These are phyloP conservation scores for Rubus parviflorus DNA, from an alignment of 306 rosid species.

Conservation along the genomic window DNA sequence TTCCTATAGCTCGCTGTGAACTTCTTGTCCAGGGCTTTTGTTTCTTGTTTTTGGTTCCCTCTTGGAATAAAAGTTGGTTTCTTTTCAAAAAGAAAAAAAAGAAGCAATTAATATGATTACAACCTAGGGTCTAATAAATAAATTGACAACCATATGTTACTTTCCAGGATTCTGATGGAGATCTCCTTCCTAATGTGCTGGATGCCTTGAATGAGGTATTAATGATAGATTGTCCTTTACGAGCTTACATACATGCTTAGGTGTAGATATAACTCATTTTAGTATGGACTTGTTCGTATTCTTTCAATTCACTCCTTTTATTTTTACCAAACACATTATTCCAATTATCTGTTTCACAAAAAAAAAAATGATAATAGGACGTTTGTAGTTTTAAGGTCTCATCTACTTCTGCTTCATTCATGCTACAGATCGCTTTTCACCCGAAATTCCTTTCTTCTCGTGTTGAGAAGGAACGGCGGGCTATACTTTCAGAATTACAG, in stretches of 20 bases:
- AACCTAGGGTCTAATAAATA: constrained; percentile 7
- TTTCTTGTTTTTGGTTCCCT: not conserved
- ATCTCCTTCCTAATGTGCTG: constrained; percentile 84
- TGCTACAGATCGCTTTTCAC: constrained; percentile 86
- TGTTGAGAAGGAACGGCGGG: constrained; percentile 96
- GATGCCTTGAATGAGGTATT: constrained; percentile 96
- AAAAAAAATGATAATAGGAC: not conserved
- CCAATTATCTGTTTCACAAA: not conserved
- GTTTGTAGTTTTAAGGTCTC: constrained; percentile 23
- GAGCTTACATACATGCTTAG: not conserved
- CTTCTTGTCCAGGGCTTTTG: not conserved
- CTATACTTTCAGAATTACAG: constrained; percentile 96
- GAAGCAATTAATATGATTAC: not conserved
- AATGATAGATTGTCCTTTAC: constrained; percentile 19
- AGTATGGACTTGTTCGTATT: not conserved
- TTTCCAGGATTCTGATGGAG: constrained; percentile 92
- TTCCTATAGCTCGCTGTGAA: too few relatives aligned
- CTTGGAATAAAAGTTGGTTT: not conserved
- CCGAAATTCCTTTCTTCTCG: constrained; percentile 97
- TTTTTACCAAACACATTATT: constrained; percentile 10
- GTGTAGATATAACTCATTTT: not conserved
- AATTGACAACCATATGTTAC: constrained; percentile 28
- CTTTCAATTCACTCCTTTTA: not conserved
- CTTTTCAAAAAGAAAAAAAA: not conserved
- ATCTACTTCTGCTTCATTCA: constrained; percentile 34